Evolutionary conservation across 31 red algal genomes (phyloP), one percentile per base, ranked within the genome.

Genomic region (Asparagopsis taxiformis): DNA sequence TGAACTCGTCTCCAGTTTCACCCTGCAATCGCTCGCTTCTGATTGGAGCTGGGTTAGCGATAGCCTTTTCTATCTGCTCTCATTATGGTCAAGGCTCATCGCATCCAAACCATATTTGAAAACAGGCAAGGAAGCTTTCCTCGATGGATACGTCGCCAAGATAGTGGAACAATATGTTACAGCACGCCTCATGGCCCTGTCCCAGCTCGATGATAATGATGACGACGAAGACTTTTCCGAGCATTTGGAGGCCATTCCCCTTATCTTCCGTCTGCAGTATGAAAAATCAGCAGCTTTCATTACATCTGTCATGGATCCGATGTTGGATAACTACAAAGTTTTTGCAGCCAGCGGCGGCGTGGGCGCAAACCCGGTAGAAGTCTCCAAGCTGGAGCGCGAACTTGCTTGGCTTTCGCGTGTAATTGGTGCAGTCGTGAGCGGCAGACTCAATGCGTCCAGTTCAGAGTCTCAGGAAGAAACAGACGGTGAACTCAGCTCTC

Each of bases 21-120:
- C 84, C 20, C 52, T 88, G 4, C 75, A 89, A 68, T 95, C 85
- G 6, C 61, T 95, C 13, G 79, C 85, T 17, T 82, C 84, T 6
- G 85, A 95, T 66, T 95, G 92, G 92, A 68, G 59, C 23, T 90
- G 80, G 80, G 71, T 90, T 6, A 77, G 85, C n/a, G 72, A 95
- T 54, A 79, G 71, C 41, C 57, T 95, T 53, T 90, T 51, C 61
- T 95, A 95, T 43, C 54, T 95, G 21, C 75, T 95, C n/a, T 75
- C 84, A 24, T 73, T 95, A 7, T 95, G 92, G 92, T 60, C 80
- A 10, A 52, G 75, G 10, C 63, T 95, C 23, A 84, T 95, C 34
- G 79, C 70, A 1, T 74, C 84, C 1, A 90, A 82, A 52, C 86
- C 92, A 9, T 90, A 95, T 30, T 55, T 85, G 22, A 89, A 90